Conservation (phyloP, 73 alveolate species). For the Effrenium voratum region DNA sequence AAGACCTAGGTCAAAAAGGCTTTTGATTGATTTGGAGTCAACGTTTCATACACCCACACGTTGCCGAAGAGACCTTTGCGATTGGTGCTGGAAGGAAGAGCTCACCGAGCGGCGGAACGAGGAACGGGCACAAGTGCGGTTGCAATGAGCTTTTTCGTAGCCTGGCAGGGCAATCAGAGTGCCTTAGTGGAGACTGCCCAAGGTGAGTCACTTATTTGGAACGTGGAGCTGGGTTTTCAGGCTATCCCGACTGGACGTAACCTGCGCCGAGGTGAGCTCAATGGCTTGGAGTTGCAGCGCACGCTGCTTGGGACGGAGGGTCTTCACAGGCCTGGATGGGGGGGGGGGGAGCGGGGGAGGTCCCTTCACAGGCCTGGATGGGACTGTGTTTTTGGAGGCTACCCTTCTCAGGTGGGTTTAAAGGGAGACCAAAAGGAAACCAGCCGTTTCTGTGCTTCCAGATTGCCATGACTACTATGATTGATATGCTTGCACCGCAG, state of each 20-base stretch:
- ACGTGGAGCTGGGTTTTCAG: too few species aligned
- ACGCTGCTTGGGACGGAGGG: slow-evolving; percentile 71
- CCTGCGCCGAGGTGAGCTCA: slow-evolving; percentile 18
- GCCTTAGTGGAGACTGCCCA: too few species aligned
- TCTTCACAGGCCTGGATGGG: slow-evolving; percentile 22
- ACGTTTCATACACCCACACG: neutral
- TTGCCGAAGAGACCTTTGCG: neutral
- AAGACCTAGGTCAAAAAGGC: neutral
- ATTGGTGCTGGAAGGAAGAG: slow-evolving; percentile 7
- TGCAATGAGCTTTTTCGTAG: too few species aligned
- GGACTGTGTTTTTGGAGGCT: too few species aligned
- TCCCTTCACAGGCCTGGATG: too few species aligned
- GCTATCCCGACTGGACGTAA: too few species aligned
- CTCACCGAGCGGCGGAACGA: slow-evolving; percentile 44
- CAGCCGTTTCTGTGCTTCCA: too few species aligned
- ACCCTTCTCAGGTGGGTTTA: too few species aligned
- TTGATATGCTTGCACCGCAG: neutral
- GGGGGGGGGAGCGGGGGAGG: neutral
- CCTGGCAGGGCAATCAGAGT: too few species aligned
- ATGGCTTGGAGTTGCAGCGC: slow-evolving; percentile 66
- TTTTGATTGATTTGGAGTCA: neutral
- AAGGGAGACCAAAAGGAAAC: neutral
- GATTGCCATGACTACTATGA: neutral
- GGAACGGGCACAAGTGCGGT: too few species aligned
- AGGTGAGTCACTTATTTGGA: too few species aligned